Conservation (phyloP, 2,329 filamentous ascomycete species). For the Dactylellina haptotyla region DNA sequence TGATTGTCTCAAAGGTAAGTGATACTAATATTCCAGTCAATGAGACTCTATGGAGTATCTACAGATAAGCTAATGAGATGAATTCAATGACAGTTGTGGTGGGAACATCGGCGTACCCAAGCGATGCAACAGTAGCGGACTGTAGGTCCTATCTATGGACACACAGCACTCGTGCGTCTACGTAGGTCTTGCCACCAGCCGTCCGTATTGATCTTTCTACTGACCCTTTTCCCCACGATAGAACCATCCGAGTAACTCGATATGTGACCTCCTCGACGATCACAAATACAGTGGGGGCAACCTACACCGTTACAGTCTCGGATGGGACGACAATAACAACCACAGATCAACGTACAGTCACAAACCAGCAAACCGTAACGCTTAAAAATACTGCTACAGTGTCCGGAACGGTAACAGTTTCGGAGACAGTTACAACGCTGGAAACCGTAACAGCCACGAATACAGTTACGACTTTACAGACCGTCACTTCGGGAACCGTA, state of each 20-base stretch:
- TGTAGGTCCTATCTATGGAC: conserved; percentile 37
- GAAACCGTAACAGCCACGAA: background rate
- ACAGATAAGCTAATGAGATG: background rate
- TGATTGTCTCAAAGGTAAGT: conserved; percentile 23
- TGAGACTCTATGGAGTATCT: background rate
- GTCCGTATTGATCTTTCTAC: background rate
- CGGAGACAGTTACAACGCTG: background rate
- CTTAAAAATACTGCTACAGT: too few species aligned
- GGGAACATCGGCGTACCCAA: background rate
- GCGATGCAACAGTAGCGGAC: background rate
- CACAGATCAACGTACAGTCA: background rate
- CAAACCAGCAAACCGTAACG: background rate
- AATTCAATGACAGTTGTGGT: conserved; percentile 6
- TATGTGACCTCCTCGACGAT: background rate
- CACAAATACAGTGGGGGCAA: conserved; percentile 6
- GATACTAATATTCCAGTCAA: background rate
- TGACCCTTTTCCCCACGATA: background rate
- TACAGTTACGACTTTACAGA: conserved; percentile 2
- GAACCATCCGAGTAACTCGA: conserved; percentile 4
- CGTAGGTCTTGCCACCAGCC: background rate
- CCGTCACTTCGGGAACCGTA: conserved; percentile 4
- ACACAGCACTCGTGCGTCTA: conserved; percentile 5
- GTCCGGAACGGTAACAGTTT: too few species aligned
- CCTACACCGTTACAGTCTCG: background rate
- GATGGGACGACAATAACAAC: background rate